A percentile compares a stretch with the other conserved stretches of the same genome.
Evolutionary conservation across 257 asterid species (phyloP).

Genomic region (Verbena officinalis): DNA sequence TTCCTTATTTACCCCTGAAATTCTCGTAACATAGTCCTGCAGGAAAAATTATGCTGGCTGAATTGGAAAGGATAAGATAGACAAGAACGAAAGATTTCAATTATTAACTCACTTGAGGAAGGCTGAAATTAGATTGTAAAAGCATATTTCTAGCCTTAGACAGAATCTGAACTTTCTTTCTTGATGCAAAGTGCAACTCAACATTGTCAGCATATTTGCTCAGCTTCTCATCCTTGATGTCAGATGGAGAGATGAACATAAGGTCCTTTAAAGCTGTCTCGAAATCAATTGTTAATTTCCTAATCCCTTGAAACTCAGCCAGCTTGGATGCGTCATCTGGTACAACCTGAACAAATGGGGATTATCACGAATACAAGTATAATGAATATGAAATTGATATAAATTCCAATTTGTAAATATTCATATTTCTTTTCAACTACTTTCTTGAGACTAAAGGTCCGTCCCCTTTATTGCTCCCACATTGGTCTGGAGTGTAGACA

Average conservation of each 20-base stretch:
- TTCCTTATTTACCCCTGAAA: conserved; percentile 40
- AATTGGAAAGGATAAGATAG: conserved; percentile 17
- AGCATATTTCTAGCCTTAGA: conserved; percentile 83
- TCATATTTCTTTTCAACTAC: not conserved
- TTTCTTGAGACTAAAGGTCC: not conserved
- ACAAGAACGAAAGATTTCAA: conserved; percentile 11
- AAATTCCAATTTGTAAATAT: not conserved
- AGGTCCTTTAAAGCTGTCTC: conserved; percentile 73
- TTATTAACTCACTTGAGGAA: conserved; percentile 72
- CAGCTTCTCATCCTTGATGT: conserved; percentile 69
- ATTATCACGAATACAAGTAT: conserved; percentile 23
- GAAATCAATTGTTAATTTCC: conserved; percentile 72
- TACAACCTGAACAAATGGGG: conserved; percentile 60
- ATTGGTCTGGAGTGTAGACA: not conserved
- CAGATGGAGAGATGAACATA: conserved; percentile 76
- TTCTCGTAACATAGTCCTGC: conserved; percentile 50
- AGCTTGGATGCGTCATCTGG: conserved; percentile 98
- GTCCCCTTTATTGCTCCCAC: not conserved
- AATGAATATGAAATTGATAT: conserved; percentile 15
- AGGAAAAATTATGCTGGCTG: conserved; percentile 21
- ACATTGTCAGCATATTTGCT: conserved; percentile 83
- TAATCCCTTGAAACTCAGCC: conserved; percentile 80
- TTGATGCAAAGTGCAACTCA: conserved; percentile 90
- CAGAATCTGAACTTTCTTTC: conserved; percentile 87
- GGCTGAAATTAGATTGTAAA: conserved; percentile 66